Evolutionary conservation across 495 filamentous ascomycete genomes (phyloP).

Genomic region (Penicillium ochrochloron): DNA sequence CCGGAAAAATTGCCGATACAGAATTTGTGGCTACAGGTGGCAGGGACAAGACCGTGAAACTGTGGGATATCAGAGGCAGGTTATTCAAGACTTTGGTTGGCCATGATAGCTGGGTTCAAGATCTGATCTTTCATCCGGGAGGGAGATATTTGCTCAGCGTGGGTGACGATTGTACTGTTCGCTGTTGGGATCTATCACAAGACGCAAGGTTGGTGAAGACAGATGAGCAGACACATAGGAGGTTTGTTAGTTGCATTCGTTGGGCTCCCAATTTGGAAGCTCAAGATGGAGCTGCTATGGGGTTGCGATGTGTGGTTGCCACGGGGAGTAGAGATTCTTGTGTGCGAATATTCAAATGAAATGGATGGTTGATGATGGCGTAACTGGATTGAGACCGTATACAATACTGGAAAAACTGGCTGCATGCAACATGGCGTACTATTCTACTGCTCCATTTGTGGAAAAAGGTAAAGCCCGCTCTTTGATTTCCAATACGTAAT

Average conservation of each 20-base stretch:
- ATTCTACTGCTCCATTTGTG: neutral
- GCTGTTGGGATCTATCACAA: slow-evolving; percentile 93
- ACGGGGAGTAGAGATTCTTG: slow-evolving; percentile 7
- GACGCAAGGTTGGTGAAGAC: slow-evolving; percentile 85
- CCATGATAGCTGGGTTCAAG: slow-evolving; percentile 93
- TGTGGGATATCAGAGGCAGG: slow-evolving; percentile 84
- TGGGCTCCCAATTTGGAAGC: slow-evolving; percentile 77
- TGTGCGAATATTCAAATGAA: slow-evolving; percentile 9
- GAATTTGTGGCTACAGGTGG: slow-evolving; percentile 91
- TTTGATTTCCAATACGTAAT: neutral
- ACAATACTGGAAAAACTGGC: too few relatives aligned
- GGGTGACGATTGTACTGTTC: slow-evolving; percentile 83
- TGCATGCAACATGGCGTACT: too few relatives aligned
- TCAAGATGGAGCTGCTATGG: neutral
- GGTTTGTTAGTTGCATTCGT: slow-evolving; percentile 82
- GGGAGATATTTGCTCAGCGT: slow-evolving; percentile 87
- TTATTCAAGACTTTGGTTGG: slow-evolving; percentile 86
- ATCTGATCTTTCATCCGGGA: slow-evolving; percentile 84
- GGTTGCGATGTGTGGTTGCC: slow-evolving; percentile 7
- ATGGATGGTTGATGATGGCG: too few relatives aligned
- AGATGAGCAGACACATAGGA: slow-evolving; percentile 70
- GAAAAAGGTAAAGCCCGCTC: neutral
- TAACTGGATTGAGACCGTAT: too few relatives aligned
- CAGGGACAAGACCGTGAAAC: slow-evolving; percentile 83
- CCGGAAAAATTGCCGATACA: slow-evolving; percentile 59